Conservation (phyloP, 805 yeast genomes). For the Candida jianshihensis region DNA sequence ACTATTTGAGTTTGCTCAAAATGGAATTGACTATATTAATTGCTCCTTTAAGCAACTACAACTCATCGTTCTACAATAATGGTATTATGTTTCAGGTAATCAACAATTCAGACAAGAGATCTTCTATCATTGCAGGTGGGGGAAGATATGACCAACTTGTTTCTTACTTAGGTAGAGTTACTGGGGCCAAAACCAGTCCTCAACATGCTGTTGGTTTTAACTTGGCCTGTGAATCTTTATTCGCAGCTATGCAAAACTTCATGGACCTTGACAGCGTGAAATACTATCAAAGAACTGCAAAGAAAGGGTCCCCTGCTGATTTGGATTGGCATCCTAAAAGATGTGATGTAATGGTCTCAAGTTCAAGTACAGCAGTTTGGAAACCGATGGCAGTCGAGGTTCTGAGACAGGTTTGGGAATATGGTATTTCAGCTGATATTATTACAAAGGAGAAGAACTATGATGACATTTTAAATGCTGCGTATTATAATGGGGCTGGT, state of each 20-base stretch:
- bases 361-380: conserved; percentile 51
- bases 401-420: conserved; percentile 61
- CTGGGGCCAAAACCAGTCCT: conserved; percentile 28
- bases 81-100: conserved; percentile 89
- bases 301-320: conserved; percentile 27
- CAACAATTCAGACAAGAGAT: conserved; percentile 44
- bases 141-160: conserved; percentile 85
- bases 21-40: conserved; percentile 51
- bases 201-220: conserved; percentile 82
- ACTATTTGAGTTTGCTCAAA: conserved; percentile 50
- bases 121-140: conserved; percentile 70
- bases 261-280: conserved; percentile 31
- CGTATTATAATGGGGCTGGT: conserved; percentile 62
- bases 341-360: conserved; percentile 77
- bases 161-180: conserved; percentile 54
- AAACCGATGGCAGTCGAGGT: conserved; percentile 58
- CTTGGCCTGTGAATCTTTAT: conserved; percentile 64
- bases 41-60: conserved; percentile 81
- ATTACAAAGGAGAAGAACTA: conserved; percentile 36
- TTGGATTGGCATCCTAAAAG: conserved; percentile 49
- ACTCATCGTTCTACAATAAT: conserved; percentile 66
- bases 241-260: conserved; percentile 42
- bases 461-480: conserved; percentile 63
- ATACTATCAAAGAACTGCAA: conserved; percentile 24
- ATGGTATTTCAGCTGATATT: conserved; percentile 74